Base-by-base conservation (phyloP, 106 monocot genomes). In the Posidonia australis region DNA sequence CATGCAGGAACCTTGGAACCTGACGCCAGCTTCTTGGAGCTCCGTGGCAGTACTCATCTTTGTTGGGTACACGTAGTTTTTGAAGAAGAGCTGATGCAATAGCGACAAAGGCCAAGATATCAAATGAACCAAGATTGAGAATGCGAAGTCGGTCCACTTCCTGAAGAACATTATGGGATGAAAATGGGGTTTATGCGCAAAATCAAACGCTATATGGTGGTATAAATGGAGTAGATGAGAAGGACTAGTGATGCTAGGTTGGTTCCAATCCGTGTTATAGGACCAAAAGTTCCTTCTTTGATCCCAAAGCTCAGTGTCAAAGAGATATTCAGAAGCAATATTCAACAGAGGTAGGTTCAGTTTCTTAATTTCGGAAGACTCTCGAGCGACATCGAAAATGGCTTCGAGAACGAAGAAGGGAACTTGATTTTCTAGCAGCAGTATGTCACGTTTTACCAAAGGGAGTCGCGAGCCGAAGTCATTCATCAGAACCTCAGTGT, bases 351-450 rank as follows among this genome's bases (percentile, higher is more conserved):
- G 5, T 0, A n/a, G n/a, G 2, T 1, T 52, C 5, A n/a, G n/a
- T n/a, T n/a, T n/a, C n/a, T n/a, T n/a, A n/a, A n/a, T n/a, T n/a
- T n/a, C n/a, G n/a, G n/a, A n/a, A n/a, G n/a, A n/a, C n/a, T n/a
- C n/a, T n/a, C n/a, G n/a, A n/a, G 17, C 18, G 17, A 4, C 51
- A 20, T 52, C 5, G 22, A 3, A 14, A 61, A 74, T 3, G 67
- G 5, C 3, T 1, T 22, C 10, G 10, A 74, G 60, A 3, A 74
- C 60, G 25, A 46, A 74, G 61, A 67, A 74, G 0, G 74, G 74
- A 25, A 74, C n/a, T 52, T 74, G 74, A 24, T 74, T 74, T 43
- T 74, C 74, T 12, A 78, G 49, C 51, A 72, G 55, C 46, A 72
- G 52, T 29, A 78, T 60, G 16, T 78, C 78, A 26, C 42, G 32